Percentiles rank a stretch among this genome's conserved stretches.
phyloP scores from a whole-genome alignment of 2,329 filamentous ascomycete genomes.

The Apiospora marii region DNA sequence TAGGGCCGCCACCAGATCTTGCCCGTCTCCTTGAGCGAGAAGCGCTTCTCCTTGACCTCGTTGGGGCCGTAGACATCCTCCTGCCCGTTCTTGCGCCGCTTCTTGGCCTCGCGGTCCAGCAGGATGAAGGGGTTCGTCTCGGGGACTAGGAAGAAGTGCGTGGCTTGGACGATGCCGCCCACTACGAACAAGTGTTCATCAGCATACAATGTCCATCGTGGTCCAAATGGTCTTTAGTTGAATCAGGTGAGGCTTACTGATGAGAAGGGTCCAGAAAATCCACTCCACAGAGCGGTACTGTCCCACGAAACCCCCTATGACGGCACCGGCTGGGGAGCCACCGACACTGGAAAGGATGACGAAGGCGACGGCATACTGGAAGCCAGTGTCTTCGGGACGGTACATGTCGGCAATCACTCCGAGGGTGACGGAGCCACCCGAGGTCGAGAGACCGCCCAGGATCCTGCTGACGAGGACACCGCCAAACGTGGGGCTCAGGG shows the following conservation, averaged over 20 bases:
- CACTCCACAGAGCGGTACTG: constrained; percentile 59
- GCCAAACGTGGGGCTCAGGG: constrained; percentile 49
- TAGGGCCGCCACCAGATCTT: constrained; percentile 67
- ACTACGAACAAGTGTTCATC: constrained; percentile 35
- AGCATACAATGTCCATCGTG: not conserved
- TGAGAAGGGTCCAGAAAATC: constrained; percentile 70
- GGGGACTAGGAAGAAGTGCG: constrained; percentile 62
- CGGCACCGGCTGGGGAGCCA: constrained; percentile 61
- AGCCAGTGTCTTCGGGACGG: constrained; percentile 61
- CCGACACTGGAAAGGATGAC: constrained; percentile 65
- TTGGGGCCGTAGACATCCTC: constrained; percentile 54
- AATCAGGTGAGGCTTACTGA: constrained; percentile 39
- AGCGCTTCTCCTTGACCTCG: constrained; percentile 52
- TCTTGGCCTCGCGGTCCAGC: constrained; percentile 65
- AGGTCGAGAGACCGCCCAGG: constrained; percentile 64
- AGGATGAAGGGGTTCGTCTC: constrained; percentile 67
- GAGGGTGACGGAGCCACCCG: constrained; percentile 70
- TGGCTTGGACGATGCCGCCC: constrained; percentile 59
- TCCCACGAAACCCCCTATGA: constrained; percentile 62
- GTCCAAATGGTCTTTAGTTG: not conserved
- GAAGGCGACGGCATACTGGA: constrained; percentile 61
- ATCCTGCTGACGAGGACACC: constrained; percentile 52
- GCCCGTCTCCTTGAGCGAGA: constrained; percentile 51
- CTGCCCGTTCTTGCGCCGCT: constrained; percentile 57
- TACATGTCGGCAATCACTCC: constrained; percentile 72